These are phyloP conservation scores for Xylaria acuta DNA, from an alignment of 495 filamentous ascomycete genomes.

Conservation along the genomic window DNA sequence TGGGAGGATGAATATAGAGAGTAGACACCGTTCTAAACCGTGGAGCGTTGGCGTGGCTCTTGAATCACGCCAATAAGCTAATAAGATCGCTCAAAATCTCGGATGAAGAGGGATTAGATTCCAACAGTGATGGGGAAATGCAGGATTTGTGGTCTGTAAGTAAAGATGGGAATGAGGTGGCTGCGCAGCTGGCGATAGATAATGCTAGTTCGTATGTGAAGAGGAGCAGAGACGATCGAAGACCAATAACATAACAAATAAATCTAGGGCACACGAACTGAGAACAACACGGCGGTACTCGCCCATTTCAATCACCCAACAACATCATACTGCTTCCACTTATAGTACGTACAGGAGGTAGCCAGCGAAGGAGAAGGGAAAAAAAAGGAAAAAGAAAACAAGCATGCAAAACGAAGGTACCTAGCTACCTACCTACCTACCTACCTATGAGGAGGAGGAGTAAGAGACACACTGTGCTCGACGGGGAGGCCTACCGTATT, in stretches of 20 bases:
- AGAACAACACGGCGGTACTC: constrained; percentile 12
- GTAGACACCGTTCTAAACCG: neutral
- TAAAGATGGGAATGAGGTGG: neutral
- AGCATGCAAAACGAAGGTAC: neutral
- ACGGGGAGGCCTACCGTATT: neutral
- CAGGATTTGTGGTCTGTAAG: constrained; percentile 6
- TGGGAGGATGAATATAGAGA: neutral
- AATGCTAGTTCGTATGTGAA: constrained; percentile 13
- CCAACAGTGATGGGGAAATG: neutral
- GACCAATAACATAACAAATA: neutral
- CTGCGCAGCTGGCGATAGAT: neutral
- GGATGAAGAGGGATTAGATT: neutral
- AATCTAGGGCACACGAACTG: neutral
- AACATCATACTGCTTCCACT: constrained; percentile 11
- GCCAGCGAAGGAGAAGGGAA: constrained; percentile 13
- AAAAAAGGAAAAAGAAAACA: neutral
- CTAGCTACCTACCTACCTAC: neutral
- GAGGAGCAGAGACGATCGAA: constrained; percentile 12
- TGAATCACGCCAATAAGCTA: constrained; percentile 1
- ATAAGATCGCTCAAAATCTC: neutral
- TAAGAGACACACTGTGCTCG: constrained; percentile 15
- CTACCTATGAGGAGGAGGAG: constrained; percentile 7
- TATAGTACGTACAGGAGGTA: constrained; percentile 7
- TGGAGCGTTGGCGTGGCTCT: neutral
- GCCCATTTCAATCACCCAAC: constrained; percentile 21